A percentile compares a stretch with the other conserved stretches of the same genome.
Conservation (phyloP, 805 yeast genomes). For the Myxozyma sirexii region DNA sequence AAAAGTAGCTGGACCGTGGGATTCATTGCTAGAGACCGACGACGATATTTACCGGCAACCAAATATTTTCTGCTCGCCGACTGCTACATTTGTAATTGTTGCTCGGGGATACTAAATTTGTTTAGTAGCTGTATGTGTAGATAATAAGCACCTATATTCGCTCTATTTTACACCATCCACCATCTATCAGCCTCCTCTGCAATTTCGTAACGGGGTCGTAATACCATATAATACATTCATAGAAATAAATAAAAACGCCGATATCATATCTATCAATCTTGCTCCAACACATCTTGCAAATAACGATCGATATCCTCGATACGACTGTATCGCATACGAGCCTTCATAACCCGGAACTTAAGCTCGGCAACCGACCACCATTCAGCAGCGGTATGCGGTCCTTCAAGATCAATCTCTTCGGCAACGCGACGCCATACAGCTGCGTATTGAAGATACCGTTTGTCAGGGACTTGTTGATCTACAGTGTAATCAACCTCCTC, state of each 20-base stretch:
- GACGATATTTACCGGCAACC: conserved; percentile 7
- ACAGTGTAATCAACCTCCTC: not conserved
- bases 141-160: too few relatives aligned
- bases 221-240: not conserved
- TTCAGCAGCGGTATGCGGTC: conserved; percentile 27
- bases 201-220: not conserved
- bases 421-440: conserved; percentile 28
- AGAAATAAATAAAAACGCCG: not conserved
- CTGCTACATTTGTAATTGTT: conserved; percentile 7
- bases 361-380: conserved; percentile 31
- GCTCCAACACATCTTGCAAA: conserved; percentile 12
- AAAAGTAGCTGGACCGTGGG: conserved; percentile 2
- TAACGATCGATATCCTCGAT: conserved; percentile 18
- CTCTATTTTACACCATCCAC: not conserved
- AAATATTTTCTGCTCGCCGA: not conserved
- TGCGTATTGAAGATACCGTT: conserved; percentile 26
- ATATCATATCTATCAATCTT: not conserved
- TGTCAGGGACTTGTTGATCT: not conserved
- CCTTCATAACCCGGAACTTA: conserved; percentile 18
- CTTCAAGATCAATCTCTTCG: conserved; percentile 27
- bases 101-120: conserved; percentile 1
- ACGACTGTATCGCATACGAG: conserved; percentile 22
- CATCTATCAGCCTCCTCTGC: too few relatives aligned
- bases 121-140: not conserved
- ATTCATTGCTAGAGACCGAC: not conserved